Percentiles rank a stretch among this genome's conserved stretches.
Conservation (phyloP, 2,329 filamentous ascomycete species). For the Biscogniauxia marginata region DNA sequence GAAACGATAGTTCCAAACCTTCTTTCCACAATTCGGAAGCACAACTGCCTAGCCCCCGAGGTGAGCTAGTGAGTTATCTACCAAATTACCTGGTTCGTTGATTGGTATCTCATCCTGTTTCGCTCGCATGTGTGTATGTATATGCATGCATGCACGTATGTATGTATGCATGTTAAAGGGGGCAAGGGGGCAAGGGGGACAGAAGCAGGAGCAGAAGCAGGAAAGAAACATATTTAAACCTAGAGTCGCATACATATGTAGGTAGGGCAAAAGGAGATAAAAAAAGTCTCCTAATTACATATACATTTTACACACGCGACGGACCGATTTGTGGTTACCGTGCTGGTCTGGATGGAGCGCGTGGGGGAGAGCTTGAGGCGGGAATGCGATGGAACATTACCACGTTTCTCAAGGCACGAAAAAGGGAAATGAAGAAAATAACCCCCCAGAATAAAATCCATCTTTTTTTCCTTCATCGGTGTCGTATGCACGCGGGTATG, state of each 20-base stretch:
- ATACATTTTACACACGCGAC: not conserved
- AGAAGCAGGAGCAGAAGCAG: not conserved
- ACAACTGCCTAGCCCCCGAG: not conserved
- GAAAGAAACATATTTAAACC: not conserved
- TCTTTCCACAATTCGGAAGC: not conserved
- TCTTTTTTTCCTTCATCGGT: not conserved
- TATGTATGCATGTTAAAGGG: not conserved
- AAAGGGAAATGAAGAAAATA: not conserved
- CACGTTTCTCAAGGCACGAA: constrained; percentile 21
- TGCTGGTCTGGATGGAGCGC: not conserved
- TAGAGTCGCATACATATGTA: not conserved
- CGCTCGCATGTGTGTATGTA: no score
- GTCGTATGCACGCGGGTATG: not conserved
- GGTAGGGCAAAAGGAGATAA: not conserved
- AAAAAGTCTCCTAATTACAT: not conserved
- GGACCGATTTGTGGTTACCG: not conserved
- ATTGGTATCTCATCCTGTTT: not conserved
- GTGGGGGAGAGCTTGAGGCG: not conserved
- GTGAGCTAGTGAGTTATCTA: no score
- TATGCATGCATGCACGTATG: not conserved
- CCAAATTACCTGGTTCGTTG: not conserved
- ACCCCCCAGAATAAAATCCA: not conserved
- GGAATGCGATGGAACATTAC: constrained; percentile 24
- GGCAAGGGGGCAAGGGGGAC: not conserved
- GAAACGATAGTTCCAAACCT: not conserved